Evolutionary conservation across 495 filamentous ascomycete genomes (phyloP).

Genomic region (Letharia lupina): DNA sequence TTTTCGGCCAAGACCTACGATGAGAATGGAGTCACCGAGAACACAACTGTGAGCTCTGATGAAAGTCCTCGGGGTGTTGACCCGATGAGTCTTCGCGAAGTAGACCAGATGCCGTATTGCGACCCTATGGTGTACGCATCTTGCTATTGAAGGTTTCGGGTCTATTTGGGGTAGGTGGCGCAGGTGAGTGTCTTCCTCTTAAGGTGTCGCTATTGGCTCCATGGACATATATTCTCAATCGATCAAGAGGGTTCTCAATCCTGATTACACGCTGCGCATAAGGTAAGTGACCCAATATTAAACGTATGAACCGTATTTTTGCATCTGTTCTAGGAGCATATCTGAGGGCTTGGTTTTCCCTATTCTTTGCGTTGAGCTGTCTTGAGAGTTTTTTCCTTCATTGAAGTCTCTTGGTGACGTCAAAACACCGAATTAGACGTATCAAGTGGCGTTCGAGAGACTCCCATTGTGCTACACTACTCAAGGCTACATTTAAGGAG

Average conservation of each 20-base stretch:
- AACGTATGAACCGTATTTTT: too few relatives aligned
- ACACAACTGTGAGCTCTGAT: background rate
- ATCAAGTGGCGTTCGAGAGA: too few relatives aligned
- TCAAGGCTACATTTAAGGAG: too few relatives aligned
- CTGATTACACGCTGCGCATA: background rate
- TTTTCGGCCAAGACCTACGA: background rate
- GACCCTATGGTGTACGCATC: background rate
- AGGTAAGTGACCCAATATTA: background rate
- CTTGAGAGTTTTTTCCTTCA: too few relatives aligned
- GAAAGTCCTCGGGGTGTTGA: background rate
- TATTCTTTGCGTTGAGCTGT: too few relatives aligned
- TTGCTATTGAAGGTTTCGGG: background rate
- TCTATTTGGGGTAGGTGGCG: background rate
- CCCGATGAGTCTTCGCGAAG: background rate
- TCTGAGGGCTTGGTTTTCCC: too few relatives aligned
- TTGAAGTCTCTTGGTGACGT: too few relatives aligned
- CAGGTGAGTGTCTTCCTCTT: background rate
- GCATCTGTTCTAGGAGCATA: too few relatives aligned
- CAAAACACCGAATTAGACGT: too few relatives aligned
- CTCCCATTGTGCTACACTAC: too few relatives aligned
- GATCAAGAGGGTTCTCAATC: background rate
- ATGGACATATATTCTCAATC: background rate
- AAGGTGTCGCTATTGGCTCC: background rate
- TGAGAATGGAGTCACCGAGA: slow-evolving; percentile 8
- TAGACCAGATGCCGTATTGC: background rate